These are phyloP conservation scores for Hymenoscyphus albidus DNA, from an alignment of 2,329 filamentous ascomycete genomes.

Conservation along the genomic window DNA sequence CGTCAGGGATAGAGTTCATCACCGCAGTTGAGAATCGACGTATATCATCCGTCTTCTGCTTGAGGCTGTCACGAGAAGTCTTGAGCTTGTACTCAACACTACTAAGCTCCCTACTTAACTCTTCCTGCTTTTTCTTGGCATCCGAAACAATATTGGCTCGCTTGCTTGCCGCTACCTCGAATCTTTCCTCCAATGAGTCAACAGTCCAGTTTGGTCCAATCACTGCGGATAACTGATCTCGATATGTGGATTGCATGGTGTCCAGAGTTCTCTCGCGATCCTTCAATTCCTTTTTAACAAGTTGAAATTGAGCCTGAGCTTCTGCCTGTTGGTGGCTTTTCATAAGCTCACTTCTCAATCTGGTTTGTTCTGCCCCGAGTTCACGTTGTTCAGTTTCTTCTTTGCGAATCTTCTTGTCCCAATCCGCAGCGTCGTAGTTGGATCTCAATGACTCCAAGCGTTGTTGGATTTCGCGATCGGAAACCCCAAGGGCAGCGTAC, in stretches of 20 bases:
- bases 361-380: constrained; percentile 68
- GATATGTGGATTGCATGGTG: constrained; percentile 73
- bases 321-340: constrained; percentile 77
- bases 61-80: constrained; percentile 59
- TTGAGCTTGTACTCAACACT: constrained; percentile 72
- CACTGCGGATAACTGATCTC: constrained; percentile 61
- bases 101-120: constrained; percentile 66
- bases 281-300: constrained; percentile 73
- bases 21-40: constrained; percentile 57
- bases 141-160: constrained; percentile 58
- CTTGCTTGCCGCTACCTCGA: constrained; percentile 57
- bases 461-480: constrained; percentile 64
- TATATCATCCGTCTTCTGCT: constrained; percentile 60
- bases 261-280: constrained; percentile 71
- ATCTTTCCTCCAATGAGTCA: constrained; percentile 65
- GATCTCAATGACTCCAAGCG: constrained; percentile 59
- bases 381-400: constrained; percentile 62
- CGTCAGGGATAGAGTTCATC: constrained; percentile 42
- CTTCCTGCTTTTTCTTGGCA: constrained; percentile 67
- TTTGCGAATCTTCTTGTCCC: constrained; percentile 66
- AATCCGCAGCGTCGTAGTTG: constrained; percentile 60
- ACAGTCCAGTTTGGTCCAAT: constrained; percentile 66
- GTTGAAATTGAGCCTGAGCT: constrained; percentile 79
- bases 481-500: constrained; percentile 71
- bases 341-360: constrained; percentile 73